Evolutionary conservation across 345 rosid genomes (phyloP).

Genomic region (Excoecaria agallocha): DNA sequence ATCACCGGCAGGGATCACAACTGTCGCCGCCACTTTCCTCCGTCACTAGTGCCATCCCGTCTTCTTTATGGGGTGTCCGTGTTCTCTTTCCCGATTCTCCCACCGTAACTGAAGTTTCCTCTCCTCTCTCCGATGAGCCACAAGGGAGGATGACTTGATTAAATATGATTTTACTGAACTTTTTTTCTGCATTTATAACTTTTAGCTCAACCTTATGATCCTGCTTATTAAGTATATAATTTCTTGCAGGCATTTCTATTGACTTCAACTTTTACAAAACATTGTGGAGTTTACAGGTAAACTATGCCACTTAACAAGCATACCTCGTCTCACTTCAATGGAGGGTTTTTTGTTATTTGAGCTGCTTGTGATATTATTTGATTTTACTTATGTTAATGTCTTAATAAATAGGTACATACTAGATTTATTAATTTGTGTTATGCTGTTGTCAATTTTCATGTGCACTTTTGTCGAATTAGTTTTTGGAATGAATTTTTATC

Average conservation of each 20-base stretch:
- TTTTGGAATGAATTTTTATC: background rate
- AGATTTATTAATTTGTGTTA: background rate
- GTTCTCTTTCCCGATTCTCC: too few relatives aligned
- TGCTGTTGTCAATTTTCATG: background rate
- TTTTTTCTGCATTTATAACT: conserved; percentile 14
- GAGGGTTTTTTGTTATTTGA: background rate
- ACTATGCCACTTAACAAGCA: conserved; percentile 5
- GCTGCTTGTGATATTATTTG: background rate
- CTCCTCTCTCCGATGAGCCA: too few relatives aligned
- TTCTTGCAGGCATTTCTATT: conserved; percentile 62
- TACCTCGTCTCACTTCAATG: background rate
- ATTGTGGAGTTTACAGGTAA: conserved; percentile 96
- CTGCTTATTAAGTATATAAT: conserved; percentile 8
- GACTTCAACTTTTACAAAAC: conserved; percentile 98
- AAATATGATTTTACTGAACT: conserved; percentile 2
- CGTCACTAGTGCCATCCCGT: too few relatives aligned
- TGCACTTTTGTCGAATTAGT: background rate
- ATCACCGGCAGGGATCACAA: too few relatives aligned
- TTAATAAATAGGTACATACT: background rate
- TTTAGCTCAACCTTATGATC: background rate
- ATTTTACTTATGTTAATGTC: background rate
- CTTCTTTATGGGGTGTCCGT: too few relatives aligned
- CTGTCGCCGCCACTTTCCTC: too few relatives aligned
- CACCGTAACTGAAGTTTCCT: too few relatives aligned
- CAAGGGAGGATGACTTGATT: too few relatives aligned